Conservation (phyloP, 2,329 filamentous ascomycete species). For the Harringtonia aguacate region DNA sequence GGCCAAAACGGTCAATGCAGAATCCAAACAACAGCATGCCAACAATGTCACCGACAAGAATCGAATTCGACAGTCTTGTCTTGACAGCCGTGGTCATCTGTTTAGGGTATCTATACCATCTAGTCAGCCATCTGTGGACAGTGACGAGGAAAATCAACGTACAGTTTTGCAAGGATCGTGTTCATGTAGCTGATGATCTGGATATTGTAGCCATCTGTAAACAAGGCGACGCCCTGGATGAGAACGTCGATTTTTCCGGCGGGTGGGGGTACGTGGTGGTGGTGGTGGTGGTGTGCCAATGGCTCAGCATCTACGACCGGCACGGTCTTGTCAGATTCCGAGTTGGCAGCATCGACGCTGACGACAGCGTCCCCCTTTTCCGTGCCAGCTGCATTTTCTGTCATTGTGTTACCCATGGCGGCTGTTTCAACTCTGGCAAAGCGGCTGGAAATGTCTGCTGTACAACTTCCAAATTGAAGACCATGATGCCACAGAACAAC, state of each 20-base stretch:
- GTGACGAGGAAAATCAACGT: constrained; percentile 34
- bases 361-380: too few relatives aligned
- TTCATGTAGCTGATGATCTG: constrained; percentile 22
- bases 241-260: constrained; percentile 31
- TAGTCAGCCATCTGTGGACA: constrained; percentile 24
- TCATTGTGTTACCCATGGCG: too few relatives aligned
- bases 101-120: constrained; percentile 22
- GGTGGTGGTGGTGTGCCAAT: neutral
- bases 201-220: constrained; percentile 20
- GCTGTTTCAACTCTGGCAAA: too few relatives aligned
- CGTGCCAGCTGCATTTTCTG: too few relatives aligned
- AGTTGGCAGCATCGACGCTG: too few relatives aligned
- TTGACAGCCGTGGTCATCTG: constrained; percentile 30
- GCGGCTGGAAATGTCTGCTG: too few relatives aligned
- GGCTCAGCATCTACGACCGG: too few relatives aligned
- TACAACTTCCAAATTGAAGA: too few relatives aligned
- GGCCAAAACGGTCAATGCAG: constrained; percentile 35
- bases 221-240: constrained; percentile 16
- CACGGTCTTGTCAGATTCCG: too few relatives aligned
- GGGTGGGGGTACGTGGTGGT: constrained; percentile 34
- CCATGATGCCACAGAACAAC: too few relatives aligned
- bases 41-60: constrained; percentile 42
- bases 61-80: constrained; percentile 40
- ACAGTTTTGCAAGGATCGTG: constrained; percentile 13
- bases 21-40: constrained; percentile 43